phyloP scores from a whole-genome alignment of 805 yeast species.

The Yarrowia sp. region DNA sequence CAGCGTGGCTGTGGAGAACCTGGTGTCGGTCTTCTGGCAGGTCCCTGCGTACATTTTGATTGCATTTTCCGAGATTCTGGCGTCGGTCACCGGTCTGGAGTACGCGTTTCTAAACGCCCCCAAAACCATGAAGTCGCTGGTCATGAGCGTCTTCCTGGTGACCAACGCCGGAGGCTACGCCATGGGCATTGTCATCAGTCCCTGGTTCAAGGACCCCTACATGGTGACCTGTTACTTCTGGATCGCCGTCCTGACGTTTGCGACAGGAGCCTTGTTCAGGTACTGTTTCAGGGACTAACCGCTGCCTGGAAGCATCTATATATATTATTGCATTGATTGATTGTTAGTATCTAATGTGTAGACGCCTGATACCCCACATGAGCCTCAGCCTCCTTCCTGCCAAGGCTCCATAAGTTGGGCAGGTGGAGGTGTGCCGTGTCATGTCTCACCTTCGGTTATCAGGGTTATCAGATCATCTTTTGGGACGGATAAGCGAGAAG shows the following conservation, averaged over 20 bases:
- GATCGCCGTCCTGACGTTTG: conserved; percentile 62
- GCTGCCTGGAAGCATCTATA: not conserved
- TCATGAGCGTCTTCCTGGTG: conserved; percentile 66
- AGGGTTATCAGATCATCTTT: not conserved
- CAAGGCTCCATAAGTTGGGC: not conserved
- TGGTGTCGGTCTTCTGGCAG: conserved; percentile 73
- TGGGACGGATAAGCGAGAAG: not conserved
- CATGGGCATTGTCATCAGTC: conserved; percentile 72
- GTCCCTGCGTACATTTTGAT: conserved; percentile 73
- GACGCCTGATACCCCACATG: conserved; percentile 10
- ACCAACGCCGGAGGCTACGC: conserved; percentile 80
- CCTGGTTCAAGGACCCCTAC: conserved; percentile 72
- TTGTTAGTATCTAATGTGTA: not conserved
- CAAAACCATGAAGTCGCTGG: conserved; percentile 66
- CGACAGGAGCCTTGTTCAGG: conserved; percentile 67
- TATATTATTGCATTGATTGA: conserved; percentile 6
- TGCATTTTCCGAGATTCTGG: conserved; percentile 78
- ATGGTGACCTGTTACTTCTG: conserved; percentile 72
- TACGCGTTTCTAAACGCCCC: conserved; percentile 88
- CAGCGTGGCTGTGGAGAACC: conserved; percentile 52
- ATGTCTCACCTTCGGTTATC: not conserved
- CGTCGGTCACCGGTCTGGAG: conserved; percentile 83
- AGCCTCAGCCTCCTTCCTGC: not conserved
- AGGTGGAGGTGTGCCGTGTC: conserved; percentile 7
- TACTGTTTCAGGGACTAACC: conserved; percentile 4